phyloP scores from a whole-genome alignment of 495 filamentous ascomycete species.

The Choiromyces venosus region DNA sequence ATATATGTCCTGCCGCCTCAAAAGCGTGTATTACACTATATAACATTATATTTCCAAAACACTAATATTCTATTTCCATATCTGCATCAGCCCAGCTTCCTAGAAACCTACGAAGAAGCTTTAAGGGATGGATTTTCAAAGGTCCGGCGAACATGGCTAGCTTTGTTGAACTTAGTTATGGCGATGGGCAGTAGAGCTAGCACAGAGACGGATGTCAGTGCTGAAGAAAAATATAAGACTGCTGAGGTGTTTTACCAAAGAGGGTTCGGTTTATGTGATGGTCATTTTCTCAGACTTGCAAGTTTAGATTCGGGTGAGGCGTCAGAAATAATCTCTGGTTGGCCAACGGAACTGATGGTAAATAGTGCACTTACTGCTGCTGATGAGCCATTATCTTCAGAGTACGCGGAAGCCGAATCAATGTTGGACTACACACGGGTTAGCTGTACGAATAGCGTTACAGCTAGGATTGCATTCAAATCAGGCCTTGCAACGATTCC shows the following conservation, averaged over 20 bases:
- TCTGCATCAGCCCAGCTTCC: conserved; percentile 44
- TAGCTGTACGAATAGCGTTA: conserved; percentile 46
- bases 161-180: conserved; percentile 41
- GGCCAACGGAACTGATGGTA: background rate
- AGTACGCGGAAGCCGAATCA: conserved; percentile 48
- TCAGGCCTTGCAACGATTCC: conserved; percentile 42
- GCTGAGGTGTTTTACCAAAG: conserved; percentile 47
- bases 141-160: conserved; percentile 44
- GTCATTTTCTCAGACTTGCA: conserved; percentile 42
- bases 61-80: conserved; percentile 47
- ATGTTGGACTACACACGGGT: conserved; percentile 47
- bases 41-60: conserved; percentile 45
- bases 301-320: conserved; percentile 45
- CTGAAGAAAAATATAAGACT: conserved; percentile 40
- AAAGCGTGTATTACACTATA: conserved; percentile 30
- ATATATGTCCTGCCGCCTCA: conserved; percentile 35
- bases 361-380: conserved; percentile 44
- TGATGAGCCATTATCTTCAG: conserved; percentile 48
- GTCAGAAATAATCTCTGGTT: background rate
- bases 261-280: conserved; percentile 40
- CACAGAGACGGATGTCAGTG: conserved; percentile 34
- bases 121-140: conserved; percentile 40
- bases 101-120: conserved; percentile 45
- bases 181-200: conserved; percentile 40
- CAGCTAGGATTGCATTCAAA: conserved; percentile 47